Conservation (phyloP, 306 rosid genomes). For the Medicago arabica region DNA sequence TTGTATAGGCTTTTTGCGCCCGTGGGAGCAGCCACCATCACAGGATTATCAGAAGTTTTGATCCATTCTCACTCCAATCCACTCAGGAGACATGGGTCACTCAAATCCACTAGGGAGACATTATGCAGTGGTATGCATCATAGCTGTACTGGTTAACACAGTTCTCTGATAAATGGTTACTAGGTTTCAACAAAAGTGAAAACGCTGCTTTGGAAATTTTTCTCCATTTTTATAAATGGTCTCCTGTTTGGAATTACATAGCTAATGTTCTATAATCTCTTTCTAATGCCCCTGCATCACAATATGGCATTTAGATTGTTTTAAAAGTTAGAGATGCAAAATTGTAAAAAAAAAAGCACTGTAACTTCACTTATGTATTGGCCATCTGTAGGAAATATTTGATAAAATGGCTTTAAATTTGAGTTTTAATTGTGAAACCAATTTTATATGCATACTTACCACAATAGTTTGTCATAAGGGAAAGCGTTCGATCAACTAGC, state of each 20-base stretch:
- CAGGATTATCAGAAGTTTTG: constrained; percentile 82
- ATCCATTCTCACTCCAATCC: constrained; percentile 39
- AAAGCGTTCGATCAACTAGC: no score
- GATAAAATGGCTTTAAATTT: constrained; percentile 34
- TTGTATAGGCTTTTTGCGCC: constrained; percentile 65
- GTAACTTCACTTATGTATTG: constrained; percentile 20
- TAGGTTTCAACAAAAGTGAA: constrained; percentile 41
- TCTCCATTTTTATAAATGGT: constrained; percentile 35
- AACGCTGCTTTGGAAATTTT: constrained; percentile 32
- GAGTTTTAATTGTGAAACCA: constrained; percentile 4
- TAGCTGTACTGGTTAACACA: constrained; percentile 36
- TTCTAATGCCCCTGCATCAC: constrained; percentile 29
- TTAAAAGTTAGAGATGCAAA: constrained; percentile 34
- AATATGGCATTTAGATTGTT: constrained; percentile 21
- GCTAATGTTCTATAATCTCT: constrained; percentile 24
- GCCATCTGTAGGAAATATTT: constrained; percentile 35
- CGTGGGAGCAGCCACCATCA: constrained; percentile 85
- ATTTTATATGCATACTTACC: neutral
- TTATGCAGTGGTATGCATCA: constrained; percentile 51
- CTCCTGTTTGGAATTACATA: constrained; percentile 44
- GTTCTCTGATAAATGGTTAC: constrained; percentile 38
- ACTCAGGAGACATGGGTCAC: constrained; percentile 41
- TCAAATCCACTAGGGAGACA: constrained; percentile 40
- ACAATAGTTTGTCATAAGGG: no score
- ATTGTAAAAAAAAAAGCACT: constrained; percentile 39